Evolutionary conservation across 2,329 filamentous ascomycete species (phyloP), one percentile per base, ranked within the genome.

Genomic region (Diatrype stigma): DNA sequence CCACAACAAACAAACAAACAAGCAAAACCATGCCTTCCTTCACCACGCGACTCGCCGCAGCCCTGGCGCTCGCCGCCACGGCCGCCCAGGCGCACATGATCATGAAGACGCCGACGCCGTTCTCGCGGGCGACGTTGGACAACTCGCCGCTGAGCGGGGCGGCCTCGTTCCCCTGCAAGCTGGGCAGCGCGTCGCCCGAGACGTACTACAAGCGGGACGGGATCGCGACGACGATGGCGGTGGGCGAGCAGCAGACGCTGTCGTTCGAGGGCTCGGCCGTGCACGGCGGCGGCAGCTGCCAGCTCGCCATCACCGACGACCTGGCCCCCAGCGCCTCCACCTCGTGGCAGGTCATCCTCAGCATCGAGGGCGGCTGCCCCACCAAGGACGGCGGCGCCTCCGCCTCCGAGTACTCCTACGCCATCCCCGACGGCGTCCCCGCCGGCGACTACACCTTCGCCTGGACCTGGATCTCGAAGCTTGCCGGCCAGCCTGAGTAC

Each of bases 391-490:
- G 62, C 16, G 66, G 67, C 12, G 56, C 59, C 2, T 69, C 71
- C 14, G 66, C 75, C 4, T 69, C 73, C 49, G 65, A 67, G 0
- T 86, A 81, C 70, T 66, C 78, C 46, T 88, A 80, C 69, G 73
- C 66, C 1, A 78, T 90, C 38, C 87, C 86, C 0, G 70, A 77
- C 0, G 77, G 73, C 14, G 73, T 90, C 22, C 74, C 77, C 6
- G 72, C 81, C 16, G 87, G 87, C 12, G 75, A 85, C 35, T 86
- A 84, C 46, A 83, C 81, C 0, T 75, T 90, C 17, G 83, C 84
- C 3, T 90, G 87, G 87, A 85, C 85, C 2, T 90, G 87, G 87
- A 79, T 88, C 64, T 89, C 88, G 47, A 86, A 83, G 48, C 62
- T 88, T 28, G 55, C 61, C 2, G 87, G 87, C 1, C 89, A 89